Evolutionary conservation across 805 yeast species (phyloP), one percentile per base, ranked within the genome.

Genomic region (Lipomyces mesembrius): DNA sequence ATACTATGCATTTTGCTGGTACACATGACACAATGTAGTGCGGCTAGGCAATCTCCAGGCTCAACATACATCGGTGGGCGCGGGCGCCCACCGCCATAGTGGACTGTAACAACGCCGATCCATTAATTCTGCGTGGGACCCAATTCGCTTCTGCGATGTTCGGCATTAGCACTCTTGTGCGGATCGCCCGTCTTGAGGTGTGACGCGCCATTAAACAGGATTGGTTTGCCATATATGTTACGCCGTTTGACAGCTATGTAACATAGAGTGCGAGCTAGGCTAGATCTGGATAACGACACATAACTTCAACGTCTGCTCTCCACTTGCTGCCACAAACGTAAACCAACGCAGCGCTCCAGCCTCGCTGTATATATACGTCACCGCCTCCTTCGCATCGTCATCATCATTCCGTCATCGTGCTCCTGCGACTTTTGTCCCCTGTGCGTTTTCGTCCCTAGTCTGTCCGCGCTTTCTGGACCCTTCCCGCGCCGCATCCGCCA

Each of bases 401-500:
- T 61, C 65, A 61, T 61, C 64, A 61, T 64, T 61, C 64, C 62
- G 46, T 63, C 63, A 59, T 63, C 49, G 62, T 32, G 62, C 62
- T 52, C 43, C 63, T 20, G 34, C n/a, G 20, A 3, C 14, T 37
- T 14, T 11, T 3, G 17, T 1, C 39, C 39, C 17, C 17, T 37
- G 39, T 37, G 17, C 39, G 39, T 32, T 57, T 51, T 37, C 62
- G 52, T 55, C 59, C 59, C 52, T 57, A 49, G 49, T 58, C 60
- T 29, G 57, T 58, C 55, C 64, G 29, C 61, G 55, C 25, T 59
- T 14, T 17, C n/a, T 14, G 25, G 35, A n/a, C 56, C 51, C 46
- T 22, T 56, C 37, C 5, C 56, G 27, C 57, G 61, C 34, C 22
- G n/a, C 35, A 32, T 32, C 14, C 9, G 32, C 22, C 34, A 22